These are phyloP conservation scores for Prinsepia uniflora DNA, from an alignment of 306 rosid genomes.

Conservation along the genomic window DNA sequence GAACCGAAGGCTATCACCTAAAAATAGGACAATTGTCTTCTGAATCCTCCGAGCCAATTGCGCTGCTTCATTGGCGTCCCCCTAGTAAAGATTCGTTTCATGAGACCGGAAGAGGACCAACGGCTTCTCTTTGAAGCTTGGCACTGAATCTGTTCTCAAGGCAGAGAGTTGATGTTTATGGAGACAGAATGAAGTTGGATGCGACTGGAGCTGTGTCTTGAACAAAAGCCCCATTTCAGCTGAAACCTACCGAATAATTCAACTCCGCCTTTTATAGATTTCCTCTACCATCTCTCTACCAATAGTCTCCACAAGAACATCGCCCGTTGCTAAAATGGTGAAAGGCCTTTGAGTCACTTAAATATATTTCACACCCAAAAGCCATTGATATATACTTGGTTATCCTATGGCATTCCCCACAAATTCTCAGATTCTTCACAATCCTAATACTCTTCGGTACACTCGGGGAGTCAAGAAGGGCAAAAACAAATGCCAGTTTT, in stretches of 20 bases:
- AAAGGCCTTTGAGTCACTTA: slow-evolving; percentile 58
- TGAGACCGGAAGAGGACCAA: not conserved
- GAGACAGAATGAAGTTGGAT: not conserved
- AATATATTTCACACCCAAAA: slow-evolving; percentile 67
- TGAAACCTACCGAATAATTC: not conserved
- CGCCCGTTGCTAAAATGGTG: slow-evolving; percentile 79
- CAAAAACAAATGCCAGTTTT: slow-evolving; percentile 71
- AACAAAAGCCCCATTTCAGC: slow-evolving; percentile 2
- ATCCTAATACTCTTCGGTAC: slow-evolving; percentile 49
- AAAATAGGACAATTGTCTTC: not conserved
- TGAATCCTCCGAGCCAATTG: not conserved
- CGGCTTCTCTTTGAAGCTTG: not conserved
- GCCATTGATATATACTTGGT: slow-evolving; percentile 71
- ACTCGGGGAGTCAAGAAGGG: slow-evolving; percentile 47
- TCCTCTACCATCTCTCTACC: slow-evolving; percentile 39
- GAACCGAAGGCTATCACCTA: not conserved
- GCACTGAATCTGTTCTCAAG: not conserved
- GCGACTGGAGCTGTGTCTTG: not conserved
- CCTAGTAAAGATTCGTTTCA: not conserved
- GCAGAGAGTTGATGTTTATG: not conserved
- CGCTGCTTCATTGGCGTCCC: not conserved
- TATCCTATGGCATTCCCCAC: slow-evolving; percentile 71
- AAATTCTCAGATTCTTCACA: slow-evolving; percentile 73
- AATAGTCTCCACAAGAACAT: slow-evolving; percentile 90
- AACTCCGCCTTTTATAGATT: not conserved